These are phyloP conservation scores for Gossypium ekmanianum DNA, from an alignment of 345 rosid genomes.

Conservation along the genomic window DNA sequence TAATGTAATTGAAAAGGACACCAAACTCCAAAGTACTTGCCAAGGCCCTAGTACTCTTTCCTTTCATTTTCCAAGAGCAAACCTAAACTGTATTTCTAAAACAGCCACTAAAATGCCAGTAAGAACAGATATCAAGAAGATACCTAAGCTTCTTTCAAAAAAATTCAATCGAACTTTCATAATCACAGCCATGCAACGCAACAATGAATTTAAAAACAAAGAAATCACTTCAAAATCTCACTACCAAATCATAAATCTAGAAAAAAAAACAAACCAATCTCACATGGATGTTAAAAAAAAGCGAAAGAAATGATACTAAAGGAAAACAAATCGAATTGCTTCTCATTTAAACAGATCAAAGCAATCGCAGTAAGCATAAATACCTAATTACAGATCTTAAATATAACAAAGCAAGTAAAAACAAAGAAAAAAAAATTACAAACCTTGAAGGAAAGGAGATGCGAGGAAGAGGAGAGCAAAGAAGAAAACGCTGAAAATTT, in stretches of 20 bases:
- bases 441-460: slow-evolving; percentile 76
- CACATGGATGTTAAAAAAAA: no score
- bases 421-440: slow-evolving; percentile 24
- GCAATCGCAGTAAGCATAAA: neutral
- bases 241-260: neutral
- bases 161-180: neutral
- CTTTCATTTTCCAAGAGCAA: neutral
- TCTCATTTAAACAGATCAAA: slow-evolving; percentile 20
- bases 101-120: neutral
- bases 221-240: neutral
- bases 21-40: neutral
- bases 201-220: neutral
- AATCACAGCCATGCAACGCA: neutral
- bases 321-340: neutral
- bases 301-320: no score
- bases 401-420: slow-evolving; percentile 25
- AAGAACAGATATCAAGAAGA: neutral
- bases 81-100: neutral
- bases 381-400: slow-evolving; percentile 1
- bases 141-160: neutral
- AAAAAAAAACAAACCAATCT: no score
- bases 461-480: slow-evolving; percentile 53
- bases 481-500: slow-evolving; percentile 53
- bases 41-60: neutral
- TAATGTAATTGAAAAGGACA: neutral